A percentile compares a stretch with the other conserved stretches of the same genome.
Evolutionary conservation across 306 rosid species (phyloP).

Genomic region (Glycine tomentella): DNA sequence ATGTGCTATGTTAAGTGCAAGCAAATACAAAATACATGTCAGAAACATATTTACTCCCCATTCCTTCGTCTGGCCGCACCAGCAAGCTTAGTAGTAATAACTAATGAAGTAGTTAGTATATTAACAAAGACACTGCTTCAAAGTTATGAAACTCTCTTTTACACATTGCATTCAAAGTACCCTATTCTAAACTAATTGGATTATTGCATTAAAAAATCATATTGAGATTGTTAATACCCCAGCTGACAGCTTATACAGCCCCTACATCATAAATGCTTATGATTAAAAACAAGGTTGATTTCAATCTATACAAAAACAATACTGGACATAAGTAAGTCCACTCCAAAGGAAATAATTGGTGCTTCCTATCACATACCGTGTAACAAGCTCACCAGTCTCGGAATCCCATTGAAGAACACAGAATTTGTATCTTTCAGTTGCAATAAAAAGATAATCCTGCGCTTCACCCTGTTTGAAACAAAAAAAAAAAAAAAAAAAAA

Average conservation of each 20-base stretch:
- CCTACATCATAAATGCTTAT: not conserved
- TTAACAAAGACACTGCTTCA: not conserved
- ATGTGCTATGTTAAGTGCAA: not conserved
- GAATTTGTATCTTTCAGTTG: conserved; percentile 97
- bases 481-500: not conserved
- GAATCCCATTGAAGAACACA: conserved; percentile 99
- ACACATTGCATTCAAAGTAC: not conserved
- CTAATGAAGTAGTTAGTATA: not conserved
- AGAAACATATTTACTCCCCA: not conserved
- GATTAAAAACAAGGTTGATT: not conserved
- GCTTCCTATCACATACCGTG: conserved; percentile 40
- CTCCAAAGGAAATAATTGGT: not conserved
- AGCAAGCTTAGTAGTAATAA: not conserved
- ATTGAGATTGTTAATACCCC: not conserved
- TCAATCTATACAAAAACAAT: not conserved
- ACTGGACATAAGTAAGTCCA: not conserved
- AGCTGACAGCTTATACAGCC: not conserved
- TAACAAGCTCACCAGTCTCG: conserved; percentile 78
- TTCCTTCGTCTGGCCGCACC: not conserved
- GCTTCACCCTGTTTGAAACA: conserved; percentile 79
- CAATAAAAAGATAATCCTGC: conserved; percentile 89
- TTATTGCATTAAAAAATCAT: not conserved
- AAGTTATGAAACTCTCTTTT: not conserved
- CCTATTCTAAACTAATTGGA: not conserved
- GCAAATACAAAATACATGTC: not conserved